Base-by-base conservation (phyloP, 345 rosid species). In the Hibiscus trionum region DNA sequence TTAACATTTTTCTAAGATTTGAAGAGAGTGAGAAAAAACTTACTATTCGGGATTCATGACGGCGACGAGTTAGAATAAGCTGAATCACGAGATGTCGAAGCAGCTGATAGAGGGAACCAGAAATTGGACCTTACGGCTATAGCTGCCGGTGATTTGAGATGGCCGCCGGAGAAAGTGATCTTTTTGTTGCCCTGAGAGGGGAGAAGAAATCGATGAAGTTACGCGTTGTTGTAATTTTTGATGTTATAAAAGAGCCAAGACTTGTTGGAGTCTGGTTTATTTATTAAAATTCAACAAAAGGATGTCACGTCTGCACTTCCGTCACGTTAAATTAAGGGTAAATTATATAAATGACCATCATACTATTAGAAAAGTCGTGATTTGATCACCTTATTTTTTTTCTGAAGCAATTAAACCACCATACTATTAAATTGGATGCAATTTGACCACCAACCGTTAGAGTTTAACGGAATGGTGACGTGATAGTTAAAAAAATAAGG, bases 21-120 rank as follows among this genome's bases (percentile, higher is more conserved):
- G 16, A 66, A 61, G 39, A 24, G 46, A 42, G 39, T 15, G 42
- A 49, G 35, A 14, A n/a, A 70, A 12, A 72, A 62, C 81, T 87
- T 88, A 94, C 98, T 94, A 94, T 86, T 94, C 98, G 72, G 92
- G 90, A 89, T 87, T 94, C 98, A 94, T 94, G 87, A 57, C 78
- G 72, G 84, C 7, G 76, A 37, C 26, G 76, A 46, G 15, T 5
- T 64, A 3, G 55, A 62, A 71, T 70, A 61, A 62, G 72, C 47
- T 47, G 75, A 75, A 70, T 63, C 74, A 52, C 70, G 33, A 72
- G 80, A 76, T 62, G 53, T 58, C 4, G 69, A 29, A 26, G 35
- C 11, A 53, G 66, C 66, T 31, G 26, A 21, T 44, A 70, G 35
- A 49, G 69, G 0, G 10, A 11, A 3, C 44, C 21, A 6, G 15